Base-by-base conservation (phyloP, 2,329 filamentous ascomycete genomes). In the Pseudogymnoascus sp. region DNA sequence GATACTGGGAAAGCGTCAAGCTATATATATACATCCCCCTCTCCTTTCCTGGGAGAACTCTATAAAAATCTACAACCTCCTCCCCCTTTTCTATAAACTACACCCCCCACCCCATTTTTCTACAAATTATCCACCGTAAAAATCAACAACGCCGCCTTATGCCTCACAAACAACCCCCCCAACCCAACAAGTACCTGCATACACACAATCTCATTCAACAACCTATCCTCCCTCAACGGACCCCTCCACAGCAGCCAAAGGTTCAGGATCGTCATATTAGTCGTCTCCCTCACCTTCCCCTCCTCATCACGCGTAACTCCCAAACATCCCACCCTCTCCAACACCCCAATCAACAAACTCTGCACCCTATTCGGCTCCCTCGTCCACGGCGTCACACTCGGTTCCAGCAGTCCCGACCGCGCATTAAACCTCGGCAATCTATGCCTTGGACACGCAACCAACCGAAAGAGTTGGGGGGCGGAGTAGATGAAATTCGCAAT, bases 401-500 rank as follows among this genome's bases (percentile, higher is more conserved):
- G 89, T 73, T 97, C 92, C 67, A 97, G 81, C 18, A 96, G 78
- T 8, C 92, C 92, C 3, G 90, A 91, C 63, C 89, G 83, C 61
- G 88, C 84, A 75, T 96, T 96, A 82, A 96, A 96, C 64, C 84
- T 86, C 18, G 94, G 94, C 44, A 99, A 81, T 65, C 94, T 86
- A 78, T 99, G 94, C 69, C 94, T 87, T 33, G 94, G 94, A 73
- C 94, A 99, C 14, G 92, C 92, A 60, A 99, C 83, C 42, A 99
- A 73, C 63, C 89, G 88, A 75, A 97, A 96, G 60, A 99, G 82
- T 74, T 99, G 94, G 5, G 94, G 94, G 1, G 84, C 85, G 40
- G 92, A 97, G 79, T 97, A 99, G 68, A 93, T 73, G 73, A 97
- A 97, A 79, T 99, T 99, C 83, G 95, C 92, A 70, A 95, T 89